Evolutionary conservation across 2,329 filamentous ascomycete genomes (phyloP).

Genomic region (Ophiostoma sp.): DNA sequence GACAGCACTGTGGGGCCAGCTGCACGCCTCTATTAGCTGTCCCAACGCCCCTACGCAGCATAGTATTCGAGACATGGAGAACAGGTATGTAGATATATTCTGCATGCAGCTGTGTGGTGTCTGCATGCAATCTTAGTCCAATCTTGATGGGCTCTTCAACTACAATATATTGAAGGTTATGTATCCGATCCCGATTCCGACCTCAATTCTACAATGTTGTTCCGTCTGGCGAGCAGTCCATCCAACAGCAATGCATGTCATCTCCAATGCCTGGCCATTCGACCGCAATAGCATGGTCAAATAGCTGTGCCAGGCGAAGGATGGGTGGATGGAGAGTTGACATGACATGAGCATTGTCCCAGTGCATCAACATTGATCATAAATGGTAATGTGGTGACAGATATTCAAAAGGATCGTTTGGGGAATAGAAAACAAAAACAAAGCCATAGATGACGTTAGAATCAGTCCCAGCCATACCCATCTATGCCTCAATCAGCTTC

Average conservation of each 20-base stretch:
- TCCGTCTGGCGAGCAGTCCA: background rate
- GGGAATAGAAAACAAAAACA: background rate
- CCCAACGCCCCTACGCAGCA: background rate
- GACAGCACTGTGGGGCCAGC: background rate
- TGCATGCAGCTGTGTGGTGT: conserved; percentile 1
- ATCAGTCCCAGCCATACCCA: background rate
- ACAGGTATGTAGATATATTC: background rate
- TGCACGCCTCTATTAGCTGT: conserved; percentile 14
- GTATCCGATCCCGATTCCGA: background rate
- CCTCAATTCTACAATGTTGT: background rate
- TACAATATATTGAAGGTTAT: no score
- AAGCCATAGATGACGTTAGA: background rate
- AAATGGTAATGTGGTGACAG: background rate
- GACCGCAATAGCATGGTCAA: background rate
- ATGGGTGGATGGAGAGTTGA: background rate
- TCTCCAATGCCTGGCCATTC: background rate
- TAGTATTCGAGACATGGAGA: conserved; percentile 7
- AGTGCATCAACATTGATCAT: background rate
- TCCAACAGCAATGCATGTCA: background rate
- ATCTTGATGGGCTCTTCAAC: background rate
- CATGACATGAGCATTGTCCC: background rate
- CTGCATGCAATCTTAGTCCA: background rate
- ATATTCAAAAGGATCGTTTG: no score
- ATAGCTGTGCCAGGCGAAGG: background rate
- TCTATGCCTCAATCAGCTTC: conserved; percentile 33